Percentiles rank a stretch among this genome's conserved stretches.
Evolutionary conservation across 345 rosid genomes (phyloP).

Genomic region (Eucalyptus grandis): DNA sequence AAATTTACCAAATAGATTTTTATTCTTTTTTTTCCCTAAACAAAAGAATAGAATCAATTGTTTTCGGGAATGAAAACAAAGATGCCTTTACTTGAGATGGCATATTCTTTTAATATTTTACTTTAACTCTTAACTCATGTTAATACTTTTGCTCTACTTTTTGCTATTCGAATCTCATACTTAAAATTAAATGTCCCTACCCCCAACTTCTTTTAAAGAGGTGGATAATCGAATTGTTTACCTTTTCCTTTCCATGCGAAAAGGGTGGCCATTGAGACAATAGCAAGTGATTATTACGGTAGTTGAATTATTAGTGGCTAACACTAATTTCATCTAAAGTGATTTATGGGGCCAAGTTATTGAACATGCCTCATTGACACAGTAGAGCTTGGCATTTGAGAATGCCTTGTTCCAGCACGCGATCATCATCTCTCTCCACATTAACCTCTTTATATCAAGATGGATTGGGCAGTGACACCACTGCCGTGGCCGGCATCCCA

Average conservation of each 20-base stretch:
- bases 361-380: not conserved
- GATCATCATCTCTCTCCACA: not conserved
- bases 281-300: not conserved
- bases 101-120: too few species aligned
- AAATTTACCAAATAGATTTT: accelerated
- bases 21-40: accelerated
- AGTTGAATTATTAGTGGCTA: not conserved
- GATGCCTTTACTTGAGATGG: too few species aligned
- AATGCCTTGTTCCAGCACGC: not conserved
- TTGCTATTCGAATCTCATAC: too few species aligned
- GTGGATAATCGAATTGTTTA: too few species aligned
- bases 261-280: too few species aligned
- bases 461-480: not conserved
- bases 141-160: too few species aligned
- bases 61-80: accelerated
- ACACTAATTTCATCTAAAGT: not conserved
- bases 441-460: not conserved
- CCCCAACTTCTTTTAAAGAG: too few species aligned
- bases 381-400: not conserved
- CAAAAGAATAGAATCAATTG: accelerated
- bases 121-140: too few species aligned
- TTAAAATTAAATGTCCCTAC: too few species aligned
- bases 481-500: not conserved
- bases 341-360: not conserved
- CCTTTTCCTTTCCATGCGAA: too few species aligned